A percentile compares a stretch with the other conserved stretches of the same genome.
Conservation (phyloP, 331 rosid genomes). For the Erythrophleum ivorense region DNA sequence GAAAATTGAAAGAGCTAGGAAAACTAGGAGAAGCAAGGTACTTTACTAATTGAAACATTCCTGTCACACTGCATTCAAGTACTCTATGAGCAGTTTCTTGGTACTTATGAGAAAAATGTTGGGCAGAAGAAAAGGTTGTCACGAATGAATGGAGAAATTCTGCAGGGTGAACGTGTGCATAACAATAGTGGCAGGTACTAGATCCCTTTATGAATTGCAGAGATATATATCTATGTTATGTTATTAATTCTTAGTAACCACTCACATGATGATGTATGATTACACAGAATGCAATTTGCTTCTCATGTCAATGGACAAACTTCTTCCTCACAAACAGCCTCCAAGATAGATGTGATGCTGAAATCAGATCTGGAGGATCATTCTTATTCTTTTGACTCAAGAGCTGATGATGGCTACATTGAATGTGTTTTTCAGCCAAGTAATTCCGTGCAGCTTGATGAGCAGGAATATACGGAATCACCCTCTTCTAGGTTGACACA, state of each 20-base stretch:
- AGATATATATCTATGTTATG: not conserved
- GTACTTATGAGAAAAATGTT: constrained; percentile 46
- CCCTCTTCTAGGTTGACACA: constrained; percentile 54
- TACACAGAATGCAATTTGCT: constrained; percentile 65
- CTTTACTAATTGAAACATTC: constrained; percentile 40
- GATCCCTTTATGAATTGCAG: constrained; percentile 17
- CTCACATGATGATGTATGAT: constrained; percentile 36
- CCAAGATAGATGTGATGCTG: constrained; percentile 41
- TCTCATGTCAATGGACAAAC: constrained; percentile 46
- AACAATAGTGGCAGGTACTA: constrained; percentile 69
- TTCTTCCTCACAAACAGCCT: constrained; percentile 43
- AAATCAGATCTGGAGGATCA: constrained; percentile 52
- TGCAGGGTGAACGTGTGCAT: constrained; percentile 59
- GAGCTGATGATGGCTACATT: constrained; percentile 65
- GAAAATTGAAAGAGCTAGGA: constrained; percentile 68
- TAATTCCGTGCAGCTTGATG: constrained; percentile 53
- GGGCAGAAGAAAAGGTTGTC: constrained; percentile 81
- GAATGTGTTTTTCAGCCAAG: constrained; percentile 71
- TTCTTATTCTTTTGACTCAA: constrained; percentile 74
- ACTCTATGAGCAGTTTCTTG: constrained; percentile 26
- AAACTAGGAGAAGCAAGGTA: constrained; percentile 80
- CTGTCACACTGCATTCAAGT: constrained; percentile 22
- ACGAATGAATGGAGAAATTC: constrained; percentile 56
- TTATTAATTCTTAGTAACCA: constrained; percentile 41
- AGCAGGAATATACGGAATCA: constrained; percentile 60